A percentile compares a stretch with the other conserved stretches of the same genome.
Conservation (phyloP, 108 stramenopile genomes). For the Chaetoceros tenuissimus region DNA sequence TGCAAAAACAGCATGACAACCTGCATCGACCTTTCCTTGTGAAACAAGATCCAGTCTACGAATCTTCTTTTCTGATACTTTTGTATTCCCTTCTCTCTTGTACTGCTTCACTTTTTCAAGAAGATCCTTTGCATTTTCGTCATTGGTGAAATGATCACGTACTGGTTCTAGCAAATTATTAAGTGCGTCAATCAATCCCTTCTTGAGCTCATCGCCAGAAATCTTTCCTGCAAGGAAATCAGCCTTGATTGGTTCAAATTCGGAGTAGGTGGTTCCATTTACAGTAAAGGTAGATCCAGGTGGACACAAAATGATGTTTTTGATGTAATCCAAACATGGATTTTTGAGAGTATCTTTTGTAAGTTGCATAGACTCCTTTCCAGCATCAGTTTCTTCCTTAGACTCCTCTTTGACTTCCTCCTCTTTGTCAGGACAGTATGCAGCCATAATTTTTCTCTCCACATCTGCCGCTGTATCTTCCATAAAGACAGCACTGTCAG, state of each 20-base stretch:
- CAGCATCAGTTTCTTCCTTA: slow-evolving; percentile 41
- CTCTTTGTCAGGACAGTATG: slow-evolving; percentile 79
- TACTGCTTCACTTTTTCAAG: slow-evolving; percentile 83
- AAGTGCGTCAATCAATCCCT: slow-evolving; percentile 75
- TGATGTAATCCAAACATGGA: slow-evolving; percentile 94
- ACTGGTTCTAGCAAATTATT: slow-evolving; percentile 94
- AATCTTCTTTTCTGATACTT: slow-evolving; percentile 30
- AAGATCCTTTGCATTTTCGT: slow-evolving; percentile 80
- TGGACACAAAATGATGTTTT: slow-evolving; percentile 89
- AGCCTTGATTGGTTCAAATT: slow-evolving; percentile 61
- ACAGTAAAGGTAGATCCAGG: slow-evolving; percentile 62
- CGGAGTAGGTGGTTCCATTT: slow-evolving; percentile 54
- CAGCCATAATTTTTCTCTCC: slow-evolving; percentile 80
- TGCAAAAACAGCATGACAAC: slow-evolving; percentile 75
- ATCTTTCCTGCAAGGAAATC: slow-evolving; percentile 77
- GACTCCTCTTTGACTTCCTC: slow-evolving; percentile 20
- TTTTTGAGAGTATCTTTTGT: slow-evolving; percentile 77
- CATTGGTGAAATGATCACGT: slow-evolving; percentile 85
- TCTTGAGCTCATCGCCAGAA: slow-evolving; percentile 63
- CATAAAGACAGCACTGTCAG: slow-evolving; percentile 99
- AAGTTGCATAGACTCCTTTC: slow-evolving; percentile 84
- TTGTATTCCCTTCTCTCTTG: slow-evolving; percentile 47
- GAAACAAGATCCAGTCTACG: slow-evolving; percentile 61
- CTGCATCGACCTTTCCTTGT: slow-evolving; percentile 42
- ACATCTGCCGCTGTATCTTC: slow-evolving; percentile 94